Percentiles rank a stretch among this genome's conserved stretches.
phyloP scores from a whole-genome alignment of 192 early-diverging fungal genomes.

The Kickxella alabastrina region DNA sequence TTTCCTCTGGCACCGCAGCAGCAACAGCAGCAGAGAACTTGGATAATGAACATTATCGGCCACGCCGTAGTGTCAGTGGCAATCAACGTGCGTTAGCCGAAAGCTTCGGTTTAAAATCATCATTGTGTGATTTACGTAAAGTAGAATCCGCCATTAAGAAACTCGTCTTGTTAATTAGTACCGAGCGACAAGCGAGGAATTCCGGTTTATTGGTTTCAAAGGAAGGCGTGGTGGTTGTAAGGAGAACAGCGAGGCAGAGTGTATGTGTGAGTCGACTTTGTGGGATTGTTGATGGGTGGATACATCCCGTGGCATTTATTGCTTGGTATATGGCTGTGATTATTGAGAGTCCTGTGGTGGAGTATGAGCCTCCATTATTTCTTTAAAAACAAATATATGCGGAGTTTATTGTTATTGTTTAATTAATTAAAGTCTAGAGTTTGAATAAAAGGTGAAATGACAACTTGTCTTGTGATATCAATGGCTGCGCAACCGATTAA shows the following conservation, averaged over 20 bases:
- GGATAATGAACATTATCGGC: not conserved
- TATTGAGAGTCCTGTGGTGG: too few species aligned
- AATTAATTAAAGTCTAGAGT: too few species aligned
- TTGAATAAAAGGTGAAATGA: too few species aligned
- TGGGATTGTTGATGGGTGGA: too few species aligned
- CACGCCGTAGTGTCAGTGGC: not conserved
- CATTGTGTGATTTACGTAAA: not conserved
- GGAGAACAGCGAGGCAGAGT: not conserved
- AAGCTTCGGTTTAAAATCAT: not conserved
- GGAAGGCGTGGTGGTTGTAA: constrained; percentile 4
- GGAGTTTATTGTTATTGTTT: too few species aligned
- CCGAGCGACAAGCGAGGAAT: not conserved
- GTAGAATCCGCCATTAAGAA: constrained; percentile 1
- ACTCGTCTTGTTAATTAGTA: constrained; percentile 1
- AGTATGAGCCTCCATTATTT: too few species aligned
- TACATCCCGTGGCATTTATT: too few species aligned
- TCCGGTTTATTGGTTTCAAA: not conserved
- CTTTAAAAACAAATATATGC: too few species aligned
- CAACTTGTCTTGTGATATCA: too few species aligned
- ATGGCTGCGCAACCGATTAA: too few species aligned
- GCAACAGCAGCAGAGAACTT: not conserved
- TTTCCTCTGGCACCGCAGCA: not conserved
- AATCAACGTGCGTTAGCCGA: not conserved
- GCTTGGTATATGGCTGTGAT: too few species aligned
- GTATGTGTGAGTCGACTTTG: not conserved